Evolutionary conservation across 768 basidiomycete genomes (phyloP), one percentile per base, ranked within the genome.

Genomic region (Cystofilobasidium capitatum): DNA sequence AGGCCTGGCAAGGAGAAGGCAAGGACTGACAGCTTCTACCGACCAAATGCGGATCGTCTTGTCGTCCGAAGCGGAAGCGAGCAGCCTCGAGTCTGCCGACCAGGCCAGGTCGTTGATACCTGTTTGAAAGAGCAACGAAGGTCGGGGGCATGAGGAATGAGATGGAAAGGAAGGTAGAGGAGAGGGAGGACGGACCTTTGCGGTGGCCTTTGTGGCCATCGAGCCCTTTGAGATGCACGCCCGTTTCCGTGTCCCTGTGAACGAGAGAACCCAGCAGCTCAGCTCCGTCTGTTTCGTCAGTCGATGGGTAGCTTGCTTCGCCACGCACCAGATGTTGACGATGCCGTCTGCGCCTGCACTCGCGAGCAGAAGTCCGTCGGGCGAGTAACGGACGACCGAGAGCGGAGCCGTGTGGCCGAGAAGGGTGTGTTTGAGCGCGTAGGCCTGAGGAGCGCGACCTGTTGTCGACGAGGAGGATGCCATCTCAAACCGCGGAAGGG

Each of bases 31-130:
- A 63, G 81, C 75, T 72, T 88, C 85, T 73, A 88, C 77, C 73
- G 84, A 84, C 92, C 92, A 94, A 68, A 96, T 83, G 36, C 86
- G 82, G 65, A 94, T 84, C 0, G 88, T 88, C 72, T 88, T 87
- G 77, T 98, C 94, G 76, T 99, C 94, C 5, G 91, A 94, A 0
- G 90, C 92, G 45, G 90, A 90, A 0, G 94, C 92, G 40, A 98
- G 77, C 74, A 86, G 87, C 64, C 86, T 83, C 29, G 85, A 86
- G 74, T 94, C 88, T 64, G 79, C 79, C 0, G 91, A 89, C 88
- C 92, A 94, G 22, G 90, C 87, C 69, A 97, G 78, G 74, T 94
- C 90, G 57, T 90, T 92, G 69, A 98, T 85, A 1, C 94, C 94
- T 75, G 86, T 82, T 12, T 16, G 29, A 54, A 5, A 10, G 33